Conservation (phyloP, 495 filamentous ascomycete species). For the Xylaria telfairii region DNA sequence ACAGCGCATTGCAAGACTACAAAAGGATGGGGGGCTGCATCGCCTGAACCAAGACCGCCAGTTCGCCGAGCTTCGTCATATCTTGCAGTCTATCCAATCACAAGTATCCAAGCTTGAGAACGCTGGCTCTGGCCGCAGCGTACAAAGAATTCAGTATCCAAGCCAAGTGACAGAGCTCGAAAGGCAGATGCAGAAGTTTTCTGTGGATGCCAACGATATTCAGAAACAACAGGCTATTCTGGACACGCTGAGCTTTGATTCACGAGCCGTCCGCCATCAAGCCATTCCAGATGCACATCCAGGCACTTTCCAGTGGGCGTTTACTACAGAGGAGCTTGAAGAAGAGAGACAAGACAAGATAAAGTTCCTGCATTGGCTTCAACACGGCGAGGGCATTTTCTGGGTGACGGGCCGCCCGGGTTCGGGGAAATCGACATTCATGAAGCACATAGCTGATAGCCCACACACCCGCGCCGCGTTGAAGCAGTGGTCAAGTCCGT, state of each 20-base stretch:
- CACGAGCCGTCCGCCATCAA: conserved; percentile 20
- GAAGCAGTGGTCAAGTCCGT: conserved; percentile 33
- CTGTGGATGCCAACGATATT: conserved; percentile 7
- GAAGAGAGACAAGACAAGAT: conserved; percentile 1
- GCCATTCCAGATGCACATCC: conserved; percentile 23
- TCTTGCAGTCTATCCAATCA: conserved; percentile 18
- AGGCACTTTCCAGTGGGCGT: conserved; percentile 23
- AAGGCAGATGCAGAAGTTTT: conserved; percentile 14
- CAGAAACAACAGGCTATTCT: conserved; percentile 23
- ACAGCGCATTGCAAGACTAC: conserved; percentile 15
- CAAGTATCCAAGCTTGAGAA: conserved; percentile 10
- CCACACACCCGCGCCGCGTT: conserved; percentile 21
- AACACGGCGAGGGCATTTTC: conserved; percentile 31
- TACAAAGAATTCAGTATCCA: conserved; percentile 3
- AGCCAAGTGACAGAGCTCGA: conserved; percentile 12
- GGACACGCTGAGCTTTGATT: conserved; percentile 26
- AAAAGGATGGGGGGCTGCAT: conserved; percentile 12
- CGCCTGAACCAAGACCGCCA: conserved; percentile 22
- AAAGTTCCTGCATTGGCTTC: conserved; percentile 34
- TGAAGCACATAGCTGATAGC: conserved; percentile 42
- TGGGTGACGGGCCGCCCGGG: conserved; percentile 46
- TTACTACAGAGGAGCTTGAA: neutral
- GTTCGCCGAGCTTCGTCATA: conserved; percentile 16
- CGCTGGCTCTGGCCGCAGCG: neutral
- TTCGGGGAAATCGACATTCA: conserved; percentile 50